phyloP scores from a whole-genome alignment of 2,329 filamentous ascomycete genomes.

The Microdochium paspali region DNA sequence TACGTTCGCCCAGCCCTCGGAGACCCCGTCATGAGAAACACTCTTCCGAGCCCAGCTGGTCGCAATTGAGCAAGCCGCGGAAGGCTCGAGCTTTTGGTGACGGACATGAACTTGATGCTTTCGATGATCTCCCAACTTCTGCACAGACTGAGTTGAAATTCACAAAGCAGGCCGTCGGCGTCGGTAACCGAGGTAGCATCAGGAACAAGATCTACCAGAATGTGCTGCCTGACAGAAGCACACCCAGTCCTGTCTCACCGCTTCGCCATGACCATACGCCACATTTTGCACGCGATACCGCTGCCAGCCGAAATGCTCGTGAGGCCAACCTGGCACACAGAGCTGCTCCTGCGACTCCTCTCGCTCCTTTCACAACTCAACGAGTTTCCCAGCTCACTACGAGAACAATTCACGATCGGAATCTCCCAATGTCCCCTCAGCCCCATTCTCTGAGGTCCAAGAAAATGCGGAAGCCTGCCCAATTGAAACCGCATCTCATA shows the following conservation, averaged over 20 bases:
- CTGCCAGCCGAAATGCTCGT: constrained; percentile 55
- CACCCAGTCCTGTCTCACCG: constrained; percentile 43
- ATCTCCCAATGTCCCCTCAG: constrained; percentile 29
- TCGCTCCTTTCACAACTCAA: constrained; percentile 46
- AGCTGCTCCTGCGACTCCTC: constrained; percentile 40
- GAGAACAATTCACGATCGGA: constrained; percentile 35
- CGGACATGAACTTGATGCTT: constrained; percentile 82
- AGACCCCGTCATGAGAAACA: constrained; percentile 32
- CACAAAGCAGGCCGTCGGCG: constrained; percentile 66
- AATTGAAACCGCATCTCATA: constrained; percentile 77
- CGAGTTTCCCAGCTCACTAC: constrained; percentile 43
- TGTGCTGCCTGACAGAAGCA: constrained; percentile 41
- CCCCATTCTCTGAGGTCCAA: constrained; percentile 31
- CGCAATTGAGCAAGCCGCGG: constrained; percentile 65
- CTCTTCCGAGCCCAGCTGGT: constrained; percentile 40
- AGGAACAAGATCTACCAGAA: constrained; percentile 49
- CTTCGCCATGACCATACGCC: constrained; percentile 45
- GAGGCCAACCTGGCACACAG: constrained; percentile 54
- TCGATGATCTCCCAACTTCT: constrained; percentile 92
- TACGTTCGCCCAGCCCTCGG: constrained; percentile 52
- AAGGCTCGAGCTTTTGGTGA: constrained; percentile 73
- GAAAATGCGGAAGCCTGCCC: constrained; percentile 46
- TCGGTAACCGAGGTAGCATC: constrained; percentile 54
- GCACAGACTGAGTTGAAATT: constrained; percentile 71
- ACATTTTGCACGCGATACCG: constrained; percentile 56